Percentiles rank a stretch among this genome's conserved stretches.
Conservation (phyloP, 306 rosid genomes). For the Pueraria montana region DNA sequence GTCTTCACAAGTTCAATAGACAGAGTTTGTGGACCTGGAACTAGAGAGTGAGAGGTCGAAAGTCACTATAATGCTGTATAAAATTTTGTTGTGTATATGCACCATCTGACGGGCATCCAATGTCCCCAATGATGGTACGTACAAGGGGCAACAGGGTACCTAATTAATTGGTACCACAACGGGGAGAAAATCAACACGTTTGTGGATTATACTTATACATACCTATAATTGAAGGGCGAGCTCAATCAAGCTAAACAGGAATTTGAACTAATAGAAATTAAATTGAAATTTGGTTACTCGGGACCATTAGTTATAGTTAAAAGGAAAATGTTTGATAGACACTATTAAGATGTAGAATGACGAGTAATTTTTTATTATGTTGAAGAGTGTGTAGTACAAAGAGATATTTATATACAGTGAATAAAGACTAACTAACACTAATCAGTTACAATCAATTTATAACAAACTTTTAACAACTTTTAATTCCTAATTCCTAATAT, state of each 20-base stretch:
- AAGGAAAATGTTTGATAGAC: no score
- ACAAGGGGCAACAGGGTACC: neutral
- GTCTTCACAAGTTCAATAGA: neutral
- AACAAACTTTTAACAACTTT: no score
- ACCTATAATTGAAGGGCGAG: neutral
- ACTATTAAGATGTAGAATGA: no score
- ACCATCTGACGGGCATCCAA: neutral
- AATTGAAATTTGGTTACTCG: neutral
- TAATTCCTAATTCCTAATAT: no score
- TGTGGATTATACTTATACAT: neutral
- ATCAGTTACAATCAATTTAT: no score
- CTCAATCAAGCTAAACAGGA: neutral
- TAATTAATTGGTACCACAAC: neutral
- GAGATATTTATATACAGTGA: no score
- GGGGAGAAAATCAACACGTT: neutral
- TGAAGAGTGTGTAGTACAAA: no score
- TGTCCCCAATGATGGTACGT: neutral
- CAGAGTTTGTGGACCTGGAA: neutral
- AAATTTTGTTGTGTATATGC: neutral
- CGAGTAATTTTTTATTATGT: no score
- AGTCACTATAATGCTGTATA: constrained; percentile 13
- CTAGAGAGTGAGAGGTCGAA: neutral
- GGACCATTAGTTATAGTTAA: neutral
- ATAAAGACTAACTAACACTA: no score
- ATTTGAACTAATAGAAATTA: neutral